Evolutionary conservation across 208 protist species (phyloP), one percentile per base, ranked within the genome.

Genomic region (Leishmania martiniquensis): DNA sequence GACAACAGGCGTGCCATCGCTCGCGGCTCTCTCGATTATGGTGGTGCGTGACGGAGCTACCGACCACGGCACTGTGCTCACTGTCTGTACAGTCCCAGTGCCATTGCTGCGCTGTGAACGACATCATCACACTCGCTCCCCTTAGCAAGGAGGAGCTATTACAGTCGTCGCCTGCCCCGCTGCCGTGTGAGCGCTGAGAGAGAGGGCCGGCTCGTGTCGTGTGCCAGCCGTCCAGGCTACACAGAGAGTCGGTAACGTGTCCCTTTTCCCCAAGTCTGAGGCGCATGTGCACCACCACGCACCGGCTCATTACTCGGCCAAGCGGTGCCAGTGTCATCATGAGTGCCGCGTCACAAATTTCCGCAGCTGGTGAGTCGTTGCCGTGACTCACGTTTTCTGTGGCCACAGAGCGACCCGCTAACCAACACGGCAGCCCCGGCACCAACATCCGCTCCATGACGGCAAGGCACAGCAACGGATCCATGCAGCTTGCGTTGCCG

Each of bases 401-500:
- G 47, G 13, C 4, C 20, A 29, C 25, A 45, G 44, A n/a, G 1
- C 34, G 17, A 34, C 29, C 7, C 54, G 12, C 22, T 4, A 84
- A 54, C n/a, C 75, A 55, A 6, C 12, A 17, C 39, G 80, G 80
- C 5, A 71, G 49, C 22, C 39, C 20, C 12, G 80, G 75, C 39
- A 44, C 52, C 25, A 73, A 32, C 10, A 84, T 49, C 12, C 13
- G 29, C 37, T 73, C 34, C 75, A 84, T 79, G 17, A 80, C 34
- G 12, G 34, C 13, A 7, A 80, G 49, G 54, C 80, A 84, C 10
- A 76, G 68, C 4, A 7, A 25, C 2, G 75, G 75, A 42, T 76
- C 49, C 4, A 80, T 54, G 42, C 75, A 84, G 44, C 68, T 76
- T 57, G 68, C 69, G 42, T 84, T 84, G 75, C 70, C 80, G 20